phyloP scores from a whole-genome alignment of 1,139 yeast species.

The Taphrina betulina region DNA sequence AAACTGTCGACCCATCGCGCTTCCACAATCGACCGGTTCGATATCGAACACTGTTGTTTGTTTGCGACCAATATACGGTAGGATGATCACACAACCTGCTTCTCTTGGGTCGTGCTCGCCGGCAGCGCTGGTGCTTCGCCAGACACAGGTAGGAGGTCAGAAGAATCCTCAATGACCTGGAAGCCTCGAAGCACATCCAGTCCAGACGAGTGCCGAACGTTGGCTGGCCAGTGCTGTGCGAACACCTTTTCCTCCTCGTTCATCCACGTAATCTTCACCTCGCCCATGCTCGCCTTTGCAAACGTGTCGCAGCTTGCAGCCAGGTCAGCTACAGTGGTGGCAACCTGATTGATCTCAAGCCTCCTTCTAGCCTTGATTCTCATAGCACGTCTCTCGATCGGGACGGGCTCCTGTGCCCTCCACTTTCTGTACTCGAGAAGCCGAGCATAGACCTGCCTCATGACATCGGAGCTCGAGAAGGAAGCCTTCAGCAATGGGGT shows the following conservation, averaged over 20 bases:
- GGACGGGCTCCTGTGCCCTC: conserved; percentile 22
- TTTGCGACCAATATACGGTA: no score
- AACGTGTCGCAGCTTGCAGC: conserved; percentile 21
- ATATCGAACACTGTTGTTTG: no score
- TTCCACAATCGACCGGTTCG: no score
- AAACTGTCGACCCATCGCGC: no score
- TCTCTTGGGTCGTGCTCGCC: no score
- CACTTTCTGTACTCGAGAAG: conserved; percentile 22
- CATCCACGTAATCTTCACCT: conserved; percentile 15
- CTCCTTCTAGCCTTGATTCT: conserved; percentile 17
- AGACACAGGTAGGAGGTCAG: no score
- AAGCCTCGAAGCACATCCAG: conserved; percentile 18
- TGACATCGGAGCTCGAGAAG: conserved; percentile 4
- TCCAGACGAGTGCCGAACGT: conserved; percentile 11
- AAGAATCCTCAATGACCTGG: conserved; percentile 1
- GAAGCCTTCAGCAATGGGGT: conserved; percentile 20
- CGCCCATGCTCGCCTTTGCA: background rate
- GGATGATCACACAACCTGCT: no score
- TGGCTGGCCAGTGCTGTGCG: conserved; percentile 21
- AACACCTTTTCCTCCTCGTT: conserved; percentile 17
- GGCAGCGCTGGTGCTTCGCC: no score
- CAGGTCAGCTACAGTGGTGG: conserved; percentile 22
- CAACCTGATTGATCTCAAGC: conserved; percentile 23
- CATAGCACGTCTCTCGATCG: conserved; percentile 3
- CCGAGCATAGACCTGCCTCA: conserved; percentile 24